Evolutionary conservation across 2,329 filamentous ascomycete species (phyloP), one percentile per base, ranked within the genome.

Genomic region (Incumbomyces lentus): DNA sequence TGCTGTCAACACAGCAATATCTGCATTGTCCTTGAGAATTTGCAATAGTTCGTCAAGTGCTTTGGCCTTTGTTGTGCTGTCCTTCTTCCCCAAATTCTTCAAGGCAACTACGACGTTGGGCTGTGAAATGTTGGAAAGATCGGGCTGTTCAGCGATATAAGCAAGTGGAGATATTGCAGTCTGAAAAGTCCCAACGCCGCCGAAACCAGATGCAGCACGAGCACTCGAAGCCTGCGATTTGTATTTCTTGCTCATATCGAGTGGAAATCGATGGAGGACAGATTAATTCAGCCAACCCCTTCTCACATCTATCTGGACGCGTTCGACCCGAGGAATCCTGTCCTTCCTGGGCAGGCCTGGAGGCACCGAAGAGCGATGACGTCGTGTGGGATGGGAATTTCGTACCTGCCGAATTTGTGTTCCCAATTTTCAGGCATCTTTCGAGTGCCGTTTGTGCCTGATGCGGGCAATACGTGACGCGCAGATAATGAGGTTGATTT

Each of bases 21-120:
- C 61, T 26, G 47, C 32, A 6, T 49, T 33, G n/a, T 44, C 73
- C 35, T 64, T 73, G 63, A 70, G 75, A 71, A 33, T 86, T 70
- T 75, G 63, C 40, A 86, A 73, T 16, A 98, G 67, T 44, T 96
- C 90, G 57, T 96, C 89, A 22, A 98, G 70, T 0, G 86, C 90
- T 63, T 90, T 95, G 6, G 83, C 75, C 62, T 95, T 94, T 32
- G 92, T 98, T 10, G 81, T 94, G 59, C 82, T 83, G 68, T 95
- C 90, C 66, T 92, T 94, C 68, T 96, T 98, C 42, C 82, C 75
- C 2, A 95, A 68, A 57, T 93, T 95, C 66, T 95, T 94, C 68
- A 95, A 86, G n/a, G 82, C 79, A 12, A 96, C 88, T 32, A 90
- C 79, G 32, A 90, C 73, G 59, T 92, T 84, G 6, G 88, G 76